A percentile compares a stretch with the other conserved stretches of the same genome.
Conservation (phyloP, 2,329 filamentous ascomycete genomes). For the Sclerotinia borealis region DNA sequence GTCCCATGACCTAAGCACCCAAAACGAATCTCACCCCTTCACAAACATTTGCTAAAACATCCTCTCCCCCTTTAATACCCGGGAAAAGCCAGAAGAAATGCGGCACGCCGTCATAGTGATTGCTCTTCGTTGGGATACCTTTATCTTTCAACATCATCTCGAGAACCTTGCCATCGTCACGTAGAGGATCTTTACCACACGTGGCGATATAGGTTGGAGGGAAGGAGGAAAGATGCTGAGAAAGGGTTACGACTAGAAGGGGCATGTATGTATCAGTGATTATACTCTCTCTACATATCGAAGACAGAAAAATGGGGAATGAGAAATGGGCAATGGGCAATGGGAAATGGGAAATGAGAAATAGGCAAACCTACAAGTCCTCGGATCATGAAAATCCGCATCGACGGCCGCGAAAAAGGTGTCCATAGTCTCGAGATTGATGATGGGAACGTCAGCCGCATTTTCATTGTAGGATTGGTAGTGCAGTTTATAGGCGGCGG, state of each 20-base stretch:
- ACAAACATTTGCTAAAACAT: neutral
- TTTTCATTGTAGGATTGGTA: slow-evolving; percentile 24
- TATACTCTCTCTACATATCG: neutral
- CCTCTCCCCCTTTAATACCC: neutral
- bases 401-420: slow-evolving; percentile 19
- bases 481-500: slow-evolving; percentile 14
- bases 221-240: neutral
- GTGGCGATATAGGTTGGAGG: slow-evolving; percentile 1
- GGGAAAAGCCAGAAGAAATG: slow-evolving; percentile 29
- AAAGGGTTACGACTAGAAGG: neutral
- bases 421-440: slow-evolving; percentile 19
- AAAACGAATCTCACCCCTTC: slow-evolving; percentile 3
- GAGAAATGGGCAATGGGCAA: slow-evolving; percentile 18
- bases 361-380: neutral
- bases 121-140: slow-evolving; percentile 26
- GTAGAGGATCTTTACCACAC: slow-evolving; percentile 1
- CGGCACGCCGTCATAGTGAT: slow-evolving; percentile 29
- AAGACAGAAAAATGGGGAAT: too few species aligned
- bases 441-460: slow-evolving; percentile 17
- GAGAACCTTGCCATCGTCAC: slow-evolving; percentile 23
- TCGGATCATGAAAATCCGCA: slow-evolving; percentile 14
- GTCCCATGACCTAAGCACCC: neutral
- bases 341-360: slow-evolving; percentile 22
- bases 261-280: neutral
- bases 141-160: slow-evolving; percentile 27